Conservation (phyloP, 352 stramenopile species). For the Sclerospora graminicola region DNA sequence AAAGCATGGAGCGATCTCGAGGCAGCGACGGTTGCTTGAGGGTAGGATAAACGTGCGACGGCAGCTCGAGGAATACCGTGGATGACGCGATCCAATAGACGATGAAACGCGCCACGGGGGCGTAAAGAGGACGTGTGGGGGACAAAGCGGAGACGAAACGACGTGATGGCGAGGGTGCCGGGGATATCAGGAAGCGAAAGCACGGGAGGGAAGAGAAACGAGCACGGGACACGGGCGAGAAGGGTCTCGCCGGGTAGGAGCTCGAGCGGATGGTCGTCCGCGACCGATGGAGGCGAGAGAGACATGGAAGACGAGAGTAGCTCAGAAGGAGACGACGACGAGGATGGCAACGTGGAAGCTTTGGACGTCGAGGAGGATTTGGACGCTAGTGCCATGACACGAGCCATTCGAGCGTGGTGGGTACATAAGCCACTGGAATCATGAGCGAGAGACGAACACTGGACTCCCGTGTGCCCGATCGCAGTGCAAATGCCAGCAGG, state of each 20-base stretch:
- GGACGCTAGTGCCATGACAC: conserved; percentile 67
- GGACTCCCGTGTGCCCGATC: conserved; percentile 55
- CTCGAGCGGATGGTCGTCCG: background rate
- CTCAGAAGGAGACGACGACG: background rate
- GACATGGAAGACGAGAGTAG: background rate
- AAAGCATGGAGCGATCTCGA: conserved; percentile 18
- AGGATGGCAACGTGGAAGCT: conserved; percentile 1
- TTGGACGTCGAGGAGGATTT: conserved; percentile 21
- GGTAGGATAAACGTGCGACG: conserved; percentile 63
- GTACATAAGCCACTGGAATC: conserved; percentile 40
- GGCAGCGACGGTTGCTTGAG: conserved; percentile 27
- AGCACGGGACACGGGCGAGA: conserved; percentile 27
- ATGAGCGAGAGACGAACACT: conserved; percentile 41
- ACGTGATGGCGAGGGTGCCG: conserved; percentile 52
- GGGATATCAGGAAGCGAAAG: conserved; percentile 37
- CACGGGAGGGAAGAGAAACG: conserved; percentile 44
- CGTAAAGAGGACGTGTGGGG: conserved; percentile 36
- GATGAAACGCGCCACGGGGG: conserved; percentile 33
- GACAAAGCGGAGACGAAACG: conserved; percentile 64
- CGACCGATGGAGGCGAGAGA: background rate
- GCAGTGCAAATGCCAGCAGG: conserved; percentile 20
- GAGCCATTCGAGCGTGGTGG: conserved; percentile 71
- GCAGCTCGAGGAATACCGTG: conserved; percentile 46
- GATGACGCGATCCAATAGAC: conserved; percentile 50
- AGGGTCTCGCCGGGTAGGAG: conserved; percentile 36